A percentile compares a stretch with the other conserved stretches of the same genome.
phyloP scores from a whole-genome alignment of 1,284 basidiomycete species.

The Malassezia japonica region DNA sequence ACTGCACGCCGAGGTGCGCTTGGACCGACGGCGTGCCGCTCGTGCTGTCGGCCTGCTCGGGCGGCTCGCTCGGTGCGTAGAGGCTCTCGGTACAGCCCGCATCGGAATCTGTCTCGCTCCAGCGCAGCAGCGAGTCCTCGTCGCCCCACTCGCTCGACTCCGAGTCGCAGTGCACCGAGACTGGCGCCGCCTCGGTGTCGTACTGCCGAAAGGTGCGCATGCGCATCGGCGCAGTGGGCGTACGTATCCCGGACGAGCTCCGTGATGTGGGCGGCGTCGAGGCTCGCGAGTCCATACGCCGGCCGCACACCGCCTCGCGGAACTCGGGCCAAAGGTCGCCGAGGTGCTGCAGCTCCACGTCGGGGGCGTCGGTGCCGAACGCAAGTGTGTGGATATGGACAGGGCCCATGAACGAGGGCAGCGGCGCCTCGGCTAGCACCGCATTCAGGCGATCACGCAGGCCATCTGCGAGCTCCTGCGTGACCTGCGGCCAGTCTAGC shows the following conservation, averaged over 20 bases:
- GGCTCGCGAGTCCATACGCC: background rate
- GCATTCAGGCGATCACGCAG: conserved; percentile 71
- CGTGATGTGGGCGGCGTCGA: background rate
- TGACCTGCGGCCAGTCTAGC: conserved; percentile 55
- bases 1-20: conserved; percentile 31
- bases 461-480: conserved; percentile 60
- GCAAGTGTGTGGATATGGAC: conserved; percentile 73
- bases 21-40: conserved; percentile 27
- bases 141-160: conserved; percentile 22
- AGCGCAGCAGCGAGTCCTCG: background rate
- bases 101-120: conserved; percentile 17
- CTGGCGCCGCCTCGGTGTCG: conserved; percentile 10
- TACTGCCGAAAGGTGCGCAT: conserved; percentile 16
- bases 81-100: conserved; percentile 5
- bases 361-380: conserved; percentile 72
- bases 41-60: background rate
- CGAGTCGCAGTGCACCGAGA: conserved; percentile 16
- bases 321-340: conserved; percentile 91
- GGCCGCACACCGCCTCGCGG: conserved; percentile 13
- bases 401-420: conserved; percentile 88
- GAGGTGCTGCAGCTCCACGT: conserved; percentile 79
- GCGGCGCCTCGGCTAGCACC: conserved; percentile 60
- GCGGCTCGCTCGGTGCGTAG: background rate
- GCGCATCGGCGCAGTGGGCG: conserved; percentile 4
- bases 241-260: background rate